Evolutionary conservation across 192 early-diverging fungal genomes (phyloP).

Genomic region (Entrophospora sp.): DNA sequence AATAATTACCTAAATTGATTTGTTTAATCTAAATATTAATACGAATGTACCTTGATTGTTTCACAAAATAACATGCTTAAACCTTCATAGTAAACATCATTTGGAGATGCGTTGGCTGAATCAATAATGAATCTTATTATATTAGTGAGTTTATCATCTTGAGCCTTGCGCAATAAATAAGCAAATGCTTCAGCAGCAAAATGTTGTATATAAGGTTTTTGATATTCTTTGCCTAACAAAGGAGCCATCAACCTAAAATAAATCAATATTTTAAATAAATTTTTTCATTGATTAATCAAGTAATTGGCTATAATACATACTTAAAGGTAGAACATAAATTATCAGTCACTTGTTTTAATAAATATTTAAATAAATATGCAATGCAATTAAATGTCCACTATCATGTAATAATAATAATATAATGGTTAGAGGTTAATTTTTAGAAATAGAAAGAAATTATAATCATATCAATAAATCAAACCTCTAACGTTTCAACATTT

Average conservation of each 20-base stretch:
- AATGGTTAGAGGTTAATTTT: background rate
- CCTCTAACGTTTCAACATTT: constrained; percentile 72
- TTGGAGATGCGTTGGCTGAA: constrained; percentile 32
- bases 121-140: constrained; percentile 60
- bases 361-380: constrained; percentile 86
- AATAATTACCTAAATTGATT: constrained; percentile 76
- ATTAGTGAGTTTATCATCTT: constrained; percentile 44
- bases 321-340: constrained; percentile 70
- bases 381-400: constrained; percentile 79
- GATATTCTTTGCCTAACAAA: constrained; percentile 55
- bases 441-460: too few species aligned
- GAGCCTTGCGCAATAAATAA: constrained; percentile 75
- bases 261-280: too few species aligned
- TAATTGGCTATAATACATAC: too few species aligned
- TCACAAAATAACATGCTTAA: constrained; percentile 77
- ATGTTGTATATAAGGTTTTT: constrained; percentile 68
- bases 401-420: background rate
- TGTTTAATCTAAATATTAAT: too few species aligned
- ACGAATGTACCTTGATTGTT: constrained; percentile 53
- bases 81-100: constrained; percentile 58
- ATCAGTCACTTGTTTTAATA: constrained; percentile 55
- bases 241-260: constrained; percentile 54
- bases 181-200: constrained; percentile 92
- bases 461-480: too few species aligned
- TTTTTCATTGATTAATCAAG: too few species aligned